These are phyloP conservation scores for Colletotrichum melonis DNA, from an alignment of 2,329 filamentous ascomycete genomes.

Conservation along the genomic window DNA sequence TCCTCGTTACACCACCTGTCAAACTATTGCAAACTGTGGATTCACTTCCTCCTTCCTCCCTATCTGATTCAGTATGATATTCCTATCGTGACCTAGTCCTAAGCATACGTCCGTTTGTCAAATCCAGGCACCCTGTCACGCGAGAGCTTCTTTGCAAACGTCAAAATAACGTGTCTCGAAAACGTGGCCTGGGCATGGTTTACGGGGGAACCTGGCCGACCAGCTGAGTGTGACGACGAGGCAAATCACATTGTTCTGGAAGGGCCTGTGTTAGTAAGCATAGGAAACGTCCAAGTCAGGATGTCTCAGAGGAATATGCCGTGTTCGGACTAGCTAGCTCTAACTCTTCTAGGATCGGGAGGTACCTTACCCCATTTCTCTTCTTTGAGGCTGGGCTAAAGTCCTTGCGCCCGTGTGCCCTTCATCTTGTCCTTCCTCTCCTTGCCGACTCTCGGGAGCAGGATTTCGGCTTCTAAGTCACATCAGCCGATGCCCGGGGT, in stretches of 20 bases:
- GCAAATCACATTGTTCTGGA: neutral
- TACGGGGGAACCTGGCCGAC: neutral
- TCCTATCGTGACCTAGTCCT: neutral
- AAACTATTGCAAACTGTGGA: neutral
- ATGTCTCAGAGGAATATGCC: conserved; percentile 3
- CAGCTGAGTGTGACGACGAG: neutral
- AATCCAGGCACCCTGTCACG: neutral
- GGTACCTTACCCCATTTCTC: neutral
- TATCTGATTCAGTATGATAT: neutral
- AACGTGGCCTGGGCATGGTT: neutral
- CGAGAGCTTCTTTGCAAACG: neutral
- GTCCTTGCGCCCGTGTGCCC: neutral
- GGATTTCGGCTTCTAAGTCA: neutral
- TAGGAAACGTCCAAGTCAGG: neutral
- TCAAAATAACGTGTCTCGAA: neutral
- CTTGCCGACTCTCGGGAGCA: neutral
- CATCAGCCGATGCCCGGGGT: neutral
- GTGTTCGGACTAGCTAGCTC: neutral
- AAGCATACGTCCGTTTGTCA: neutral
- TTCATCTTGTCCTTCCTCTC: neutral
- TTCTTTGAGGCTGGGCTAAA: neutral
- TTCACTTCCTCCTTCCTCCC: neutral
- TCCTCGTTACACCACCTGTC: neutral
- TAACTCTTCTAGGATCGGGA: neutral
- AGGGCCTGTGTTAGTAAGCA: too few relatives aligned